Evolutionary conservation across 139 green algal genomes (phyloP).

Genomic region (Bryopsis sp.): DNA sequence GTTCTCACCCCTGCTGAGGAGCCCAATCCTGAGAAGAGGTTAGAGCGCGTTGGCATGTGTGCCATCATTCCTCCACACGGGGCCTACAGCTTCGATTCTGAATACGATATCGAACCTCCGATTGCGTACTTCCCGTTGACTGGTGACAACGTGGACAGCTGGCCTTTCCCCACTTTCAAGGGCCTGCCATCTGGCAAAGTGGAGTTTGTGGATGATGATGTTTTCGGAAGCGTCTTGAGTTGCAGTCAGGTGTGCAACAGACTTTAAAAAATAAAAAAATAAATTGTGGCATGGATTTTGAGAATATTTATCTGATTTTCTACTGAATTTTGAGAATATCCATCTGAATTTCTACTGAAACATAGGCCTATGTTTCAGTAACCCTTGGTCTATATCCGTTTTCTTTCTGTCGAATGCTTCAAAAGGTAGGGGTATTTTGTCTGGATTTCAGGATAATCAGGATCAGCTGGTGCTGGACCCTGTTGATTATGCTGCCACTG

Average conservation of each 20-base stretch:
- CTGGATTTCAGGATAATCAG: not conserved
- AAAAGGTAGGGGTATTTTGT: too few relatives aligned
- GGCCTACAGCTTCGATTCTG: conserved; percentile 12
- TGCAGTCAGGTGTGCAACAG: too few relatives aligned
- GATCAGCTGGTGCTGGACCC: conserved; percentile 11
- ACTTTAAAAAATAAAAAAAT: not conserved
- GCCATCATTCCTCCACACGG: not conserved
- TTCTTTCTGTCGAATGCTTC: too few relatives aligned
- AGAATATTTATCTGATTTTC: not conserved
- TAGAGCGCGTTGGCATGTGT: conserved; percentile 4
- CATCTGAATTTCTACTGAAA: not conserved
- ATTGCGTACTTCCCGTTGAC: conserved; percentile 17
- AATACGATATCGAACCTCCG: not conserved
- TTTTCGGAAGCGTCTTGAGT: conserved; percentile 8
- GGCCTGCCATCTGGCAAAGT: not conserved
- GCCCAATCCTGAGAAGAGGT: not conserved
- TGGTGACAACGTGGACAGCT: not conserved
- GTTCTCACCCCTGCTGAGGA: not conserved
- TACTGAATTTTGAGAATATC: not conserved
- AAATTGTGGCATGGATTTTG: too few relatives aligned
- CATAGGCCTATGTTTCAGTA: too few relatives aligned
- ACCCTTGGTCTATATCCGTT: too few relatives aligned
- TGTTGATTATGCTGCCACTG: conserved; percentile 4
- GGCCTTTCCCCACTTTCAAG: not conserved
- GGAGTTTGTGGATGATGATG: conserved; percentile 8